A percentile compares a stretch with the other conserved stretches of the same genome.
These are phyloP conservation scores for Anisodus acutangulus DNA, from an alignment of 257 asterid genomes.

Conservation along the genomic window DNA sequence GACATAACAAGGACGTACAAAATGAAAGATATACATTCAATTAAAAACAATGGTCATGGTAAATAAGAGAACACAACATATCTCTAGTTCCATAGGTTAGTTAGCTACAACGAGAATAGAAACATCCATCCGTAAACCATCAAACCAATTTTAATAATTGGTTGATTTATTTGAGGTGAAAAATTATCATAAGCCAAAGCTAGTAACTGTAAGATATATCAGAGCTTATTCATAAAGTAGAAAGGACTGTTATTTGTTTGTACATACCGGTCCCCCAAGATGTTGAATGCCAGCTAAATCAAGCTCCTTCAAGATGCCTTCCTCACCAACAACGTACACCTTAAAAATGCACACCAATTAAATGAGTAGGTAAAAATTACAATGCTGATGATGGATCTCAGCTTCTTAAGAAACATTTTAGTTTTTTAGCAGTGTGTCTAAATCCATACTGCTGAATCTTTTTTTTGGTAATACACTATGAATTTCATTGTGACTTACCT, in stretches of 20 bases:
- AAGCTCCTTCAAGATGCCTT: conserved; percentile 93
- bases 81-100: neutral
- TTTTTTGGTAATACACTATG: neutral
- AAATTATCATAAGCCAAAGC: neutral
- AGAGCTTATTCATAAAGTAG: neutral
- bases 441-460: neutral
- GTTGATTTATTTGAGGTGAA: neutral
- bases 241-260: neutral
- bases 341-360: conserved; percentile 40
- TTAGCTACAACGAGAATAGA: neutral
- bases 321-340: conserved; percentile 98
- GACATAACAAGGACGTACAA: neutral
- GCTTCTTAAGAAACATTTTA: neutral
- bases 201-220: neutral
- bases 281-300: conserved; percentile 85
- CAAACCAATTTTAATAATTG: neutral
- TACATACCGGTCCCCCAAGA: conserved; percentile 92
- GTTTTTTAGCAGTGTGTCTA: neutral
- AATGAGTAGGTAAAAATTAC: neutral
- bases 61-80: conserved; percentile 12
- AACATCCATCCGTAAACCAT: too few relatives aligned
- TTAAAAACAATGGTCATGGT: neutral
- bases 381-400: conserved; percentile 15
- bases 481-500: conserved; percentile 49
- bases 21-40: neutral